These are phyloP conservation scores for Ceratocystiopsis sp. DNA, from an alignment of 2,329 filamentous ascomycete species.

Conservation along the genomic window DNA sequence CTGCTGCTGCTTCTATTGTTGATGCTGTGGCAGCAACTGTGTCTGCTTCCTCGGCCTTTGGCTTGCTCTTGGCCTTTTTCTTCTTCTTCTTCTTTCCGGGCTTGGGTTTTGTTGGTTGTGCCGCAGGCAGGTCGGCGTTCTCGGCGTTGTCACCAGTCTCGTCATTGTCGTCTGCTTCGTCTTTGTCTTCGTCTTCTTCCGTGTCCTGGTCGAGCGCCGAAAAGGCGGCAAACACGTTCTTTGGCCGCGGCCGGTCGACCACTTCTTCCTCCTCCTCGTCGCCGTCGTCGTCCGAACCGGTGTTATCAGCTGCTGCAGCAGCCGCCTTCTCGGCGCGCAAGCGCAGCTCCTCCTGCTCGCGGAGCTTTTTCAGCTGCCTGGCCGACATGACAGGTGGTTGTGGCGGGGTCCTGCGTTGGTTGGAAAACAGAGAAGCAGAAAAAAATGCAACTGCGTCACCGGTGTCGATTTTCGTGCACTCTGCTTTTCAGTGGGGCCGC, in stretches of 20 bases:
- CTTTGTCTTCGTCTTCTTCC: constrained; percentile 16
- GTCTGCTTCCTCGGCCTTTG: constrained; percentile 1
- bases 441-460: too few species aligned
- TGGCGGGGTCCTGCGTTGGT: too few species aligned
- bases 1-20: not conserved
- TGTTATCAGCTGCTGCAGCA: not conserved
- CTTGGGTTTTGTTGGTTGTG: constrained; percentile 12
- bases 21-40: not conserved
- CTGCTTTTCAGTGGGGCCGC: too few species aligned
- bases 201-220: constrained; percentile 30
- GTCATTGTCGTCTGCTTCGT: constrained; percentile 11
- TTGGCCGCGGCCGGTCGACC: not conserved
- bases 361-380: not conserved
- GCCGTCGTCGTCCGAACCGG: constrained; percentile 13
- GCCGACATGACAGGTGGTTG: not conserved
- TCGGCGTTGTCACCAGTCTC: constrained; percentile 11
- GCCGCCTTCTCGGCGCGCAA: not conserved
- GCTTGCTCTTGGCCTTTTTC: constrained; percentile 4
- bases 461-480: too few species aligned
- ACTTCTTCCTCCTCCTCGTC: constrained; percentile 9
- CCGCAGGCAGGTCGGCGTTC: constrained; percentile 11
- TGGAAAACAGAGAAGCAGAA: too few species aligned
- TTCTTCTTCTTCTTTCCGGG: constrained; percentile 18
- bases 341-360: not conserved
- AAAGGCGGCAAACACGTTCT: constrained; percentile 26